Conservation (phyloP, 192 early-diverging fungal genomes). For the Lobosporangium transversale region DNA sequence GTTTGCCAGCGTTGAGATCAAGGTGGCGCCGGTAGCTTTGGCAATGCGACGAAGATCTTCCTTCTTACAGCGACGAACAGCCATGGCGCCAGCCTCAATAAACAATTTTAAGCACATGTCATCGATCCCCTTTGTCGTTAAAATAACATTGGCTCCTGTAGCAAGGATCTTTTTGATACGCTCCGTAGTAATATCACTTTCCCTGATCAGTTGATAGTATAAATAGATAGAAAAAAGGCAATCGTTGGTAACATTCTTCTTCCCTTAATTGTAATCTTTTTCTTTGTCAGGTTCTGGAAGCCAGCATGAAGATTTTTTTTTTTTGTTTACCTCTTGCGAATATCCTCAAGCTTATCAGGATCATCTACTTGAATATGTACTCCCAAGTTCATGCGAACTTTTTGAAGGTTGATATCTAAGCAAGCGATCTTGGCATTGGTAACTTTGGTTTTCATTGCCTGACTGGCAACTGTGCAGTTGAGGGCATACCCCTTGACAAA, state of each 20-base stretch:
- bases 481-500: slow-evolving; percentile 95
- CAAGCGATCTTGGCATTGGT: slow-evolving; percentile 94
- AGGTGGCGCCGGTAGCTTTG: slow-evolving; percentile 92
- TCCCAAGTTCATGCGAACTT: slow-evolving; percentile 97
- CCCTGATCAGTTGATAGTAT: slow-evolving; percentile 59
- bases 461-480: slow-evolving; percentile 96
- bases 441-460: slow-evolving; percentile 93
- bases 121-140: slow-evolving; percentile 99
- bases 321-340: slow-evolving; percentile 76
- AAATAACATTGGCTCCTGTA: slow-evolving; percentile 95
- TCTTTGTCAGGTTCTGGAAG: too few relatives aligned
- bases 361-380: slow-evolving; percentile 99
- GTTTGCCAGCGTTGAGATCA: slow-evolving; percentile 95
- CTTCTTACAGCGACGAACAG: slow-evolving; percentile 94
- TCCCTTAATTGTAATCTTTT: too few relatives aligned
- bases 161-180: slow-evolving; percentile 94
- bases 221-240: too few relatives aligned
- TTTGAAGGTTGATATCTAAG: slow-evolving; percentile 98
- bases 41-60: slow-evolving; percentile 98
- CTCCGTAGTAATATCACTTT: slow-evolving; percentile 96
- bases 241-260: too few relatives aligned
- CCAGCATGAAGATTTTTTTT: too few relatives aligned
- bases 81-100: slow-evolving; percentile 98
- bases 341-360: slow-evolving; percentile 96
- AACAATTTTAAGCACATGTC: slow-evolving; percentile 98